phyloP scores from a whole-genome alignment of 345 rosid species.

The Brassica carinata region DNA sequence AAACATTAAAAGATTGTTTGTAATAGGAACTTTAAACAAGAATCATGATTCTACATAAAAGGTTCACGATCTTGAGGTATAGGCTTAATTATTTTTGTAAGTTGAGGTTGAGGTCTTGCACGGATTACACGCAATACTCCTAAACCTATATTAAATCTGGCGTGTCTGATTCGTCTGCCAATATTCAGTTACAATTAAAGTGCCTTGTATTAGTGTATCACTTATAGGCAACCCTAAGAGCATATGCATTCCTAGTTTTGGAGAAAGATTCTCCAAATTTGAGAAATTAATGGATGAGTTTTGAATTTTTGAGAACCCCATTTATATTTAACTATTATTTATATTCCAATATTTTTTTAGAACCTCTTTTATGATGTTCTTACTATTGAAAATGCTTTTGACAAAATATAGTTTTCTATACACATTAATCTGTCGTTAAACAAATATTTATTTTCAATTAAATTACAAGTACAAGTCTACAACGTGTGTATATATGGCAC shows the following conservation, averaged over 20 bases:
- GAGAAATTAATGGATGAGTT: neutral
- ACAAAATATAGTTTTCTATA: neutral
- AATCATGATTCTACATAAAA: neutral
- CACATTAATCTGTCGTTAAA: neutral
- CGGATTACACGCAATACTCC: neutral
- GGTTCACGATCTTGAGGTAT: neutral
- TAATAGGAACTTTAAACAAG: constrained; percentile 2
- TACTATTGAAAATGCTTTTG: neutral
- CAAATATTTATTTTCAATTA: neutral
- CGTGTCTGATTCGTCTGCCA: neutral
- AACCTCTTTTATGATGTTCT: neutral
- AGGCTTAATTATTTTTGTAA: neutral
- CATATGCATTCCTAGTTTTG: neutral
- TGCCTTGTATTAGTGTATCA: neutral
- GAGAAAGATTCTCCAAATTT: neutral
- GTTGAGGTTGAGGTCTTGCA: constrained; percentile 9
- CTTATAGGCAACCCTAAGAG: neutral
- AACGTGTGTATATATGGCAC: neutral
- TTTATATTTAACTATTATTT: neutral
- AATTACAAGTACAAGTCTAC: neutral
- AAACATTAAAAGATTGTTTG: neutral
- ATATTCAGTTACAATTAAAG: neutral
- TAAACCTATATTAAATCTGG: neutral
- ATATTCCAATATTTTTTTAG: neutral
- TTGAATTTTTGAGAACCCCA: neutral